Evolutionary conservation across 345 rosid genomes (phyloP).

Genomic region (Camelina sativa): DNA sequence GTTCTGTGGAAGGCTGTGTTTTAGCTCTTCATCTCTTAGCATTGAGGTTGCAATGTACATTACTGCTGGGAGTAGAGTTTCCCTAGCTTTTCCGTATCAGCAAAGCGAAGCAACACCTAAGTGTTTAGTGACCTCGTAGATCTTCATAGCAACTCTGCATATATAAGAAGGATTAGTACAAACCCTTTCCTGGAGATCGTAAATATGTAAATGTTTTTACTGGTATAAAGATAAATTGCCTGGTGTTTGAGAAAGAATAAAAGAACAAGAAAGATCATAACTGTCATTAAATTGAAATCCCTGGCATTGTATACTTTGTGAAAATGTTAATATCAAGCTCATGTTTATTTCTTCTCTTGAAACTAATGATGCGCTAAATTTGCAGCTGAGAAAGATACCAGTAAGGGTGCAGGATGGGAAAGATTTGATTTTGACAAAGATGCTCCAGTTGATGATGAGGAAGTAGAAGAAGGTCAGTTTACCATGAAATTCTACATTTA

Average conservation of each 20-base stretch:
- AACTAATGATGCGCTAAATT: not conserved
- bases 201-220: not conserved
- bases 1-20: slow-evolving; percentile 10
- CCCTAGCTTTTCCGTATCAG: not conserved
- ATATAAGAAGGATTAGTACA: slow-evolving; percentile 6
- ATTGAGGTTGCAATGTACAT: not conserved
- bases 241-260: slow-evolving; percentile 7
- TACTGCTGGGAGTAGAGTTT: not conserved
- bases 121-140: slow-evolving; percentile 19
- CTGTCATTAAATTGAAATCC: not conserved
- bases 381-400: slow-evolving; percentile 84
- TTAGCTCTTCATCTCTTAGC: slow-evolving; percentile 1
- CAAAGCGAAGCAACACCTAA: not conserved
- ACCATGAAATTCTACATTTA: not conserved
- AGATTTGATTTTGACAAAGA: slow-evolving; percentile 85
- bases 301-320: not conserved
- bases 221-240: not conserved
- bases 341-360: not conserved
- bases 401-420: slow-evolving; percentile 87
- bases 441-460: slow-evolving; percentile 92
- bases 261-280: slow-evolving; percentile 5
- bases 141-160: slow-evolving; percentile 25
- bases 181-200: slow-evolving; percentile 3
- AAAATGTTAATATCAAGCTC: not conserved
- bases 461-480: slow-evolving; percentile 67